Conservation (phyloP, 306 rosid species). For the Cucurbita maxima region DNA sequence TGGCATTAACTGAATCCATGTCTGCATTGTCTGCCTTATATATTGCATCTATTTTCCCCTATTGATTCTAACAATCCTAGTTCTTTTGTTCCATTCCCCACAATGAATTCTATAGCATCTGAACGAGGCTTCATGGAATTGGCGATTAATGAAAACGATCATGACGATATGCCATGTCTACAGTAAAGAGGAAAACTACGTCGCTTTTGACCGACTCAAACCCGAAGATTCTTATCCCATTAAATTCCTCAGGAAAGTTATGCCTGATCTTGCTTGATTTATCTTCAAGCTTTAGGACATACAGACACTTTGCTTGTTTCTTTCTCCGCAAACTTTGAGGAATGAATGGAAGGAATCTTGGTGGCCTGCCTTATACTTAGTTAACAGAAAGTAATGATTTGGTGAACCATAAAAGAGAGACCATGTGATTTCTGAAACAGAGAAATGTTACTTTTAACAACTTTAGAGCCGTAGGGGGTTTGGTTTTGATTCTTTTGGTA, state of each 20-base stretch:
- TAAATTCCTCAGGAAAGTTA: slow-evolving; percentile 50
- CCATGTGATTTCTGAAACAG: slow-evolving; percentile 6
- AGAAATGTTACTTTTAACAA: not conserved
- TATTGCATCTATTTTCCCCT: not conserved
- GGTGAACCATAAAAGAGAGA: slow-evolving; percentile 6
- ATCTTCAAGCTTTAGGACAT: slow-evolving; percentile 6
- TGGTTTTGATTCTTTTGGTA: not conserved
- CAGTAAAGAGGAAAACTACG: slow-evolving; percentile 48
- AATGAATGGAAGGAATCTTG: not conserved
- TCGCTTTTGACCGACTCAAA: slow-evolving; percentile 53
- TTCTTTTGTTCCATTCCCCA: not conserved
- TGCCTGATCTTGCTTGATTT: slow-evolving; percentile 76
- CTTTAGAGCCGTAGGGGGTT: not conserved
- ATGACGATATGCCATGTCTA: slow-evolving; percentile 89
- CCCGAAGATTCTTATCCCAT: slow-evolving; percentile 66
- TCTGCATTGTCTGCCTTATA: not conserved
- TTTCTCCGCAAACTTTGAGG: not conserved
- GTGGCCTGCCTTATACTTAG: not conserved
- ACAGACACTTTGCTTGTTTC: slow-evolving; percentile 12
- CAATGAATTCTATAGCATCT: slow-evolving; percentile 30
- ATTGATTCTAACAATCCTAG: not conserved
- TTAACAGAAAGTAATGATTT: not conserved
- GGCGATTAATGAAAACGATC: slow-evolving; percentile 88
- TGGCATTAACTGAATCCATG: not conserved
- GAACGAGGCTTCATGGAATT: slow-evolving; percentile 85